phyloP scores from a whole-genome alignment of 768 basidiomycete genomes.

The Trametes sanguinea region DNA sequence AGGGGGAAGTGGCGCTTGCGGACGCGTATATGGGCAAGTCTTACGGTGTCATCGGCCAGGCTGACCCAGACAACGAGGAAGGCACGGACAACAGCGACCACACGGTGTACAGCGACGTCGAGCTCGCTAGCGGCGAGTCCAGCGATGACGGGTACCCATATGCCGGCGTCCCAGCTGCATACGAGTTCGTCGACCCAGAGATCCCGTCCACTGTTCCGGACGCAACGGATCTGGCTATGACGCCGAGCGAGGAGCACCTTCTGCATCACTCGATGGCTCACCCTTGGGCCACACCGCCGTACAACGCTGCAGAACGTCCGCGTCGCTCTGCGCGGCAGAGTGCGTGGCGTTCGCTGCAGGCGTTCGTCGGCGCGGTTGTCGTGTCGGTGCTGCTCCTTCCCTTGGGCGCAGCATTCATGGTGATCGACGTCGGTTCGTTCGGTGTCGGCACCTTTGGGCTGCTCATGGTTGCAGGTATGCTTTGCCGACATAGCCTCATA shows the following conservation, averaged over 20 bases:
- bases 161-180: slow-evolving; percentile 9
- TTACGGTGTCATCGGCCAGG: slow-evolving; percentile 3
- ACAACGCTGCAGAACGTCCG: slow-evolving; percentile 15
- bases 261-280: slow-evolving; percentile 6
- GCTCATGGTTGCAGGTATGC: slow-evolving; percentile 19
- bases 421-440: slow-evolving; percentile 12
- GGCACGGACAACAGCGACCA: not conserved
- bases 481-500: not conserved
- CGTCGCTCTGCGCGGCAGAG: not conserved
- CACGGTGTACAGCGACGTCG: slow-evolving; percentile 1
- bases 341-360: not conserved
- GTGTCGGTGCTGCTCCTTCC: not conserved
- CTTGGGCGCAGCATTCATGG: slow-evolving; percentile 8
- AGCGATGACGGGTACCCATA: slow-evolving; percentile 1
- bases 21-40: slow-evolving; percentile 1
- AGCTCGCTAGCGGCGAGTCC: not conserved
- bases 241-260: slow-evolving; percentile 1
- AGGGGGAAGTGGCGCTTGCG: not conserved
- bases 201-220: slow-evolving; percentile 14
- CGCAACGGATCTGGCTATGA: slow-evolving; percentile 5
- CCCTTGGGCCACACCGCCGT: slow-evolving; percentile 19
- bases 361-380: not conserved
- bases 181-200: slow-evolving; percentile 23
- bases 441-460: slow-evolving; percentile 19
- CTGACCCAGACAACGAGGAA: not conserved